phyloP scores from a whole-genome alignment of 352 stramenopile genomes.

The Elongisporangium anandrum region DNA sequence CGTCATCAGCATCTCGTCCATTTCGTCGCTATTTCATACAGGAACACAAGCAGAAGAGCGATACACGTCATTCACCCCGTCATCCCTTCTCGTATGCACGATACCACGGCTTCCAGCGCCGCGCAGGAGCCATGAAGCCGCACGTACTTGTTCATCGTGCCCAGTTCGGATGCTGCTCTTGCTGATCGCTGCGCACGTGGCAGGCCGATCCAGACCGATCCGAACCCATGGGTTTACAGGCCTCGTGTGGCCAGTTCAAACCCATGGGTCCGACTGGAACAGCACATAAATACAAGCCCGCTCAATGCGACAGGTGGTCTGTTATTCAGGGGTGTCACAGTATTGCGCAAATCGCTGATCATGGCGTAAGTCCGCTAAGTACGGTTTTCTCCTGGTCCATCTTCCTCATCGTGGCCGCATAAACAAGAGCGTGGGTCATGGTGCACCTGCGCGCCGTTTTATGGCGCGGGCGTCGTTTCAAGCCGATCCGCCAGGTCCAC shows the following conservation, averaged over 20 bases:
- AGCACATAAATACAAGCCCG: background rate
- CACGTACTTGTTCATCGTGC: constrained; percentile 45
- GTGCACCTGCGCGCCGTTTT: background rate
- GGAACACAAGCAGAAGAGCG: constrained; percentile 2
- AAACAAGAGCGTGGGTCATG: background rate
- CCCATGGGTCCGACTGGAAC: background rate
- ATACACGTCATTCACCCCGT: constrained; percentile 4
- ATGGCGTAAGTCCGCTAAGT: background rate
- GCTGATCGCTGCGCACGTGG: background rate
- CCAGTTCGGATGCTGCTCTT: constrained; percentile 1
- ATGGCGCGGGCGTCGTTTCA: background rate
- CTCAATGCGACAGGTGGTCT: background rate
- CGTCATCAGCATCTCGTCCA: constrained; percentile 83
- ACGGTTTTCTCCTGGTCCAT: background rate
- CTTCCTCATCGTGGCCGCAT: background rate
- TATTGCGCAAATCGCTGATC: background rate
- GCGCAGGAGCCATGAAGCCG: background rate
- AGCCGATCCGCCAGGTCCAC: background rate
- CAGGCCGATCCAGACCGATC: background rate
- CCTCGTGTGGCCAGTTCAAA: background rate
- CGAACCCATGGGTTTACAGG: background rate
- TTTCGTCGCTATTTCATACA: constrained; percentile 62
- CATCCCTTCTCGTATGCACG: background rate
- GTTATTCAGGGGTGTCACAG: background rate
- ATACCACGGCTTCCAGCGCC: background rate